These are phyloP conservation scores for Gautieria morchelliformis DNA, from an alignment of 768 basidiomycete genomes.

Conservation along the genomic window DNA sequence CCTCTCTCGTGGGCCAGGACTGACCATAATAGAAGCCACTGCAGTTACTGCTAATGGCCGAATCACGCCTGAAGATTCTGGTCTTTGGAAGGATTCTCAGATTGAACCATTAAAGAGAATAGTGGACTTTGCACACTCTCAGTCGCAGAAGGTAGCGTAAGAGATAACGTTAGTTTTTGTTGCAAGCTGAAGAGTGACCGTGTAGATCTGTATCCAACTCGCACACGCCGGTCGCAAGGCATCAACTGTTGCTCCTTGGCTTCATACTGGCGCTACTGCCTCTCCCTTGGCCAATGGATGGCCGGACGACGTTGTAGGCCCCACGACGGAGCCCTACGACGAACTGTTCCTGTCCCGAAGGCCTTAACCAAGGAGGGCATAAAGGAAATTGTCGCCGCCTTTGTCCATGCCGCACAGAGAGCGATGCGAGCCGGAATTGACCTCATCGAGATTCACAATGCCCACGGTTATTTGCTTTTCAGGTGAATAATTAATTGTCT, in stretches of 20 bases:
- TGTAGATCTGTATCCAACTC: conserved; percentile 59
- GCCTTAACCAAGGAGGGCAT: conserved; percentile 51
- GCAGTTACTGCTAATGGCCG: conserved; percentile 51
- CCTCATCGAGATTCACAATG: conserved; percentile 52
- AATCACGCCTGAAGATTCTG: conserved; percentile 53
- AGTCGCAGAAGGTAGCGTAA: conserved; percentile 19
- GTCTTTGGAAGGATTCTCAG: conserved; percentile 33
- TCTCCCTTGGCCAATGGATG: conserved; percentile 35
- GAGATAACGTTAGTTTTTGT: not conserved
- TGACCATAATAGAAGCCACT: conserved; percentile 57
- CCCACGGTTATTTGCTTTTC: conserved; percentile 52
- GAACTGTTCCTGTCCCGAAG: conserved; percentile 40
- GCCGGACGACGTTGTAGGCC: conserved; percentile 46
- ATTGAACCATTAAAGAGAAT: conserved; percentile 29
- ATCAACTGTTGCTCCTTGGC: conserved; percentile 54
- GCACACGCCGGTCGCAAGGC: conserved; percentile 75
- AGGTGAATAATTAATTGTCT: conserved; percentile 24
- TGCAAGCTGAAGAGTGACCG: not conserved
- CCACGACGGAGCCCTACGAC: conserved; percentile 39
- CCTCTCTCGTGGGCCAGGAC: conserved; percentile 42
- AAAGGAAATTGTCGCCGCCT: conserved; percentile 45
- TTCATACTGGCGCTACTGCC: conserved; percentile 28
- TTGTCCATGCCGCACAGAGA: conserved; percentile 38
- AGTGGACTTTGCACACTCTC: conserved; percentile 32
- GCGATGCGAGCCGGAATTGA: conserved; percentile 53